Percentiles rank a stretch among this genome's conserved stretches.
Conservation (phyloP, 2,329 filamentous ascomycete genomes). For the Atkinsonella hypoxylon region DNA sequence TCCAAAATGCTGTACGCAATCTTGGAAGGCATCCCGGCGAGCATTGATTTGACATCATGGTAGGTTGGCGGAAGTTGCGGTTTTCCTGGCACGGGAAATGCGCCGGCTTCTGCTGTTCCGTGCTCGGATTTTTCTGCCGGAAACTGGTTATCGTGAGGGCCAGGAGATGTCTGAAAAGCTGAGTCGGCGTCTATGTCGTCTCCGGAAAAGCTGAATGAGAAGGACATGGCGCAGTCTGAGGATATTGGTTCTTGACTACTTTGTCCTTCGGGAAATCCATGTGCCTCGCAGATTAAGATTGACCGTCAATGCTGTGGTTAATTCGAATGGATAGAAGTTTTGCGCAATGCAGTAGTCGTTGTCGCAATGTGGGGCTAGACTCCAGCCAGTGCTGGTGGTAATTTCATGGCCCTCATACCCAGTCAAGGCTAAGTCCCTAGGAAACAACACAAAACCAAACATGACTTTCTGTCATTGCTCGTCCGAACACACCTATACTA, state of each 20-base stretch:
- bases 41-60: slow-evolving; percentile 38
- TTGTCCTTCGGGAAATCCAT: background rate
- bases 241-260: background rate
- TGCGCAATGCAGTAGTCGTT: background rate
- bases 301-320: background rate
- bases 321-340: background rate
- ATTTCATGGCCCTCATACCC: too few species aligned
- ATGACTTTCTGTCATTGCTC: background rate
- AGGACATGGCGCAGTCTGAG: slow-evolving; percentile 25
- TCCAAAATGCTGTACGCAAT: slow-evolving; percentile 55
- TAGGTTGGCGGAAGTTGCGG: slow-evolving; percentile 42
- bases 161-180: slow-evolving; percentile 3
- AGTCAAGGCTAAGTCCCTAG: too few species aligned
- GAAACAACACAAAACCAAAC: background rate
- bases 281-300: background rate
- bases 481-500: background rate
- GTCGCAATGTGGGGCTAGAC: background rate
- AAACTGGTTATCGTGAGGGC: slow-evolving; percentile 8
- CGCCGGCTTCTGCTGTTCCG: slow-evolving; percentile 23
- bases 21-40: slow-evolving; percentile 57
- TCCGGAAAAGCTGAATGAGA: slow-evolving; percentile 50
- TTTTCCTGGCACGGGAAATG: slow-evolving; percentile 51
- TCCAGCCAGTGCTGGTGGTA: background rate
- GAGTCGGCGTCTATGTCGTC: slow-evolving; percentile 47
- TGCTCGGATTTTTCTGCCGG: slow-evolving; percentile 10